Evolutionary conservation across 257 asterid species (phyloP).

Genomic region (Perilla frutescens): DNA sequence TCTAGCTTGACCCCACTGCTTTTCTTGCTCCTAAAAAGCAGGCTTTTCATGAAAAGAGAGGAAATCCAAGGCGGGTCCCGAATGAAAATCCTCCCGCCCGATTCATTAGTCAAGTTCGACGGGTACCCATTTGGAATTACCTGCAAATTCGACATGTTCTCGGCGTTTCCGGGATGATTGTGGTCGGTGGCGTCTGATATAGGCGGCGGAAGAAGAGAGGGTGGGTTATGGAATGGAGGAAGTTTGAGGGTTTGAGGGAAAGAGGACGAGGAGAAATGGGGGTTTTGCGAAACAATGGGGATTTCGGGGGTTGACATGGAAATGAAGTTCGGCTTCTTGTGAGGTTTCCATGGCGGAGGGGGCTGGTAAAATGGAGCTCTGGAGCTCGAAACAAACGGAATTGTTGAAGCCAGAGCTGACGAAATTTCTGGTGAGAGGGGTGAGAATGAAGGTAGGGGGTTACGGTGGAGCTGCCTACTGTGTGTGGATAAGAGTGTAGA

Average conservation of each 20-base stretch:
- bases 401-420: constrained; percentile 73
- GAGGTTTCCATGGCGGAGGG: constrained; percentile 47
- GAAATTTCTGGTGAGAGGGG: background rate
- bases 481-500: constrained; percentile 41
- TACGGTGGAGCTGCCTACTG: background rate
- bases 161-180: constrained; percentile 44
- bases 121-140: constrained; percentile 52
- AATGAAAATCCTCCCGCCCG: constrained; percentile 60
- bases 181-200: constrained; percentile 66
- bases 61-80: constrained; percentile 94
- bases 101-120: constrained; percentile 36
- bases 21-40: constrained; percentile 58
- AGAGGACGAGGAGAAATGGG: constrained; percentile 46
- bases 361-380: constrained; percentile 51
- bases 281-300: constrained; percentile 44
- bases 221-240: constrained; percentile 54
- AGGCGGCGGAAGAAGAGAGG: constrained; percentile 58
- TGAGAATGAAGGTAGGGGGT: background rate
- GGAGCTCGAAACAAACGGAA: constrained; percentile 62
- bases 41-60: constrained; percentile 66
- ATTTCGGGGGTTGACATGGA: constrained; percentile 51
- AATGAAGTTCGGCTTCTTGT: constrained; percentile 39
- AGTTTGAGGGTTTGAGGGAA: constrained; percentile 74
- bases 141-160: constrained; percentile 47
- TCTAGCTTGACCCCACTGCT: constrained; percentile 61